These are phyloP conservation scores for Solanum acaule DNA, from an alignment of 257 asterid genomes.

Conservation along the genomic window DNA sequence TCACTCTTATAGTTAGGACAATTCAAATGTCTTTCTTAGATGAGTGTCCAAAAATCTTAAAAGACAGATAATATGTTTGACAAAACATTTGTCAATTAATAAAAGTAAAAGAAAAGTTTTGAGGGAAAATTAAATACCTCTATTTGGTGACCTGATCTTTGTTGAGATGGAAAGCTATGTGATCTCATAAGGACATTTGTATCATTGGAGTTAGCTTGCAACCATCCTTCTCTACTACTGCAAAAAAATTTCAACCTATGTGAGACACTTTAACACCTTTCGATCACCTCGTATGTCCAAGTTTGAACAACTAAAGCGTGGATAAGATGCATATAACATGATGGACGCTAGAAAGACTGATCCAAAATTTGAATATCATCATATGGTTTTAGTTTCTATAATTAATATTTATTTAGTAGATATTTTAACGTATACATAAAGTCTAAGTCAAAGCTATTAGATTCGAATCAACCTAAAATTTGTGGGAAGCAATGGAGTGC, in stretches of 20 bases:
- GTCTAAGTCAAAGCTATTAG: background rate
- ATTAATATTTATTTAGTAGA: no score
- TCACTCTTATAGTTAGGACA: background rate
- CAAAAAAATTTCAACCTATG: background rate
- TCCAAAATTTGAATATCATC: no score
- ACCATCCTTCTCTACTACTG: slow-evolving; percentile 70
- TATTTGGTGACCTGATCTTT: slow-evolving; percentile 24
- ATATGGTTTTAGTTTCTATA: background rate
- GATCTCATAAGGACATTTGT: slow-evolving; percentile 38
- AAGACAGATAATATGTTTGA: background rate
- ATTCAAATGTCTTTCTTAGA: background rate
- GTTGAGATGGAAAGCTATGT: slow-evolving; percentile 43
- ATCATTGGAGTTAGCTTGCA: slow-evolving; percentile 40
- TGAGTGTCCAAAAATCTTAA: background rate
- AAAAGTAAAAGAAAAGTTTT: background rate
- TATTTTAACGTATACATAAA: no score
- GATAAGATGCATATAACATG: background rate
- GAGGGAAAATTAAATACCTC: slow-evolving; percentile 25
- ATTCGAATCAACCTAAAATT: background rate
- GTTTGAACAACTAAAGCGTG: no score
- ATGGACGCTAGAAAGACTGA: background rate
- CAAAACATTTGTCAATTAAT: background rate
- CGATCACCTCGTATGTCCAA: background rate
- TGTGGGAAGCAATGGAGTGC: background rate
- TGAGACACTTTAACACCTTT: background rate